Conservation (phyloP, 106 monocot species). For the Dendrobium chrysotoxum region DNA sequence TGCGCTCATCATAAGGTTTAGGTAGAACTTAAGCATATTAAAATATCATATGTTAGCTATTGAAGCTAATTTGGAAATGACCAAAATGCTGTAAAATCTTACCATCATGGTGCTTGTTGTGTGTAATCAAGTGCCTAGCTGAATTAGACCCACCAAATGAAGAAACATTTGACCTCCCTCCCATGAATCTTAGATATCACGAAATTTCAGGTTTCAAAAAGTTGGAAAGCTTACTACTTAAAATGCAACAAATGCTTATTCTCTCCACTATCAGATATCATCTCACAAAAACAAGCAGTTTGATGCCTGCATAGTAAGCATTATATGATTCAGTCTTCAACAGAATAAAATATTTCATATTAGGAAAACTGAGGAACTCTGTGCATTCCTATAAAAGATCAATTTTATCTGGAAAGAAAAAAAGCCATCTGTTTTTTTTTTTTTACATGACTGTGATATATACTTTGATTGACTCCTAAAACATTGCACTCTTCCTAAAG, state of each 20-base stretch:
- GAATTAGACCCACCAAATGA: constrained; percentile 1
- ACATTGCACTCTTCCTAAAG: too few relatives aligned
- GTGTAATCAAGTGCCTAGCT: constrained; percentile 2
- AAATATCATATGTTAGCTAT: neutral
- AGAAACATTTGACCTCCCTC: constrained; percentile 1
- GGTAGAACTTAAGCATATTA: neutral
- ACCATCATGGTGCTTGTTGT: constrained; percentile 8
- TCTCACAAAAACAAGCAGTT: neutral
- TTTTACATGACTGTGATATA: too few relatives aligned
- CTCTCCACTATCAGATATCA: neutral
- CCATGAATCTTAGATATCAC: neutral
- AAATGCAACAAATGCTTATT: neutral
- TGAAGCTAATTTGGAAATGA: neutral
- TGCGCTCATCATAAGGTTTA: neutral
- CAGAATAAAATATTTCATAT: neutral
- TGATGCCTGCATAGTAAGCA: neutral
- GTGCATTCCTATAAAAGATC: neutral
- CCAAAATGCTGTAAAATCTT: neutral
- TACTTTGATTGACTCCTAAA: too few relatives aligned
- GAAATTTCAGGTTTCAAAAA: neutral
- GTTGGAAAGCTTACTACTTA: neutral
- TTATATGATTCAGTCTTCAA: neutral
- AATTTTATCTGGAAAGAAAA: too few relatives aligned
- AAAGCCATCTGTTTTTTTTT: too few relatives aligned
- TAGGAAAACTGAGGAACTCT: neutral